Evolutionary conservation across 257 asterid genomes (phyloP), one percentile per base, ranked within the genome.

Genomic region (Nicotiana sylvestris): DNA sequence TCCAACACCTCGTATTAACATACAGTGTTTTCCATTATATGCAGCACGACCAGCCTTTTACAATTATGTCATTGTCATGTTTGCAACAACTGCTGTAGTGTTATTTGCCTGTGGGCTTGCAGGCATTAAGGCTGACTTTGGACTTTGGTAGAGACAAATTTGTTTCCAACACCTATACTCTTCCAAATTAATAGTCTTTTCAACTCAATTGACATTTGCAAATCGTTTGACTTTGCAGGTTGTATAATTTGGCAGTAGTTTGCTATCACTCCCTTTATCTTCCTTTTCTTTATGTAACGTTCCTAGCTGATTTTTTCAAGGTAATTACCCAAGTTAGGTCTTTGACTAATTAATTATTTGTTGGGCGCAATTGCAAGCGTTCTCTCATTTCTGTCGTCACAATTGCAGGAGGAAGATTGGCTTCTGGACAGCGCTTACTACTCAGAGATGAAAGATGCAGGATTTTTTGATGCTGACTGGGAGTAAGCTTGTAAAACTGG

Each of bases 371-470:
- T 25, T 76, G 46, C 64, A 27, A 51, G 17, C 27, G 29, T 27
- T 51, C 16, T 51, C 64, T 25, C 9, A 76, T 15, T 77, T 49
- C 9, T 49, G 12, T 68, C 6, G 30, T 8, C 8, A 43, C 53
- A 66, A 43, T 21, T 87, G 78, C 91, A 94, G 98, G 97, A 94
- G 87, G 95, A 94, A 86, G 98, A 94, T 82, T 94, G 95, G 97
- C 97, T 93, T 78, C 84, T 94, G 89, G 97, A 94, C 81, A 90
- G 88, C 69, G 97, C 96, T 66, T 94, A 93, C 76, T 94, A 94
- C 86, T 90, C 97, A 32, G 98, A 94, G 89, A 94, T 94, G 98
- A 91, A 89, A 84, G 98, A 94, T 88, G 97, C 98, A 10, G 98
- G 98, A 4, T 94, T 94, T 85, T 92, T 92, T 69, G 97, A 94